Evolutionary conservation across 78 protist genomes (phyloP).

Genomic region (Emiliania huxleyi): DNA sequence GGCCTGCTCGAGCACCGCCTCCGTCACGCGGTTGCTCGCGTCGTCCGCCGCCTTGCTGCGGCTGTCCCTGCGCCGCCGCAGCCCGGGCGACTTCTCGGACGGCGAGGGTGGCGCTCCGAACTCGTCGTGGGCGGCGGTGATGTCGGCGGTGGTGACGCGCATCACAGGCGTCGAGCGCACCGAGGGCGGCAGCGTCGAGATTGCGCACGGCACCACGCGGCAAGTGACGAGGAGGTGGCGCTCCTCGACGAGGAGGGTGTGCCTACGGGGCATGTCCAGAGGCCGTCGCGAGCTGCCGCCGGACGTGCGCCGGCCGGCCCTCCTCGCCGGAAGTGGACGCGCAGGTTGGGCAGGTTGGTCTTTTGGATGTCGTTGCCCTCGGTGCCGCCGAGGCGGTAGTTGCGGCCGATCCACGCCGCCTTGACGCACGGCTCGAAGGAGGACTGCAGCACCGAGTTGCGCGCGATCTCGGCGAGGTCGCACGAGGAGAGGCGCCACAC

Average conservation of each 20-base stretch:
- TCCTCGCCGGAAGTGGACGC: constrained; percentile 19
- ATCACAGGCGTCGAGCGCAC: neutral
- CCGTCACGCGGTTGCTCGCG: no score
- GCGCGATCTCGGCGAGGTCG: constrained; percentile 96
- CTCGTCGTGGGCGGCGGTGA: neutral
- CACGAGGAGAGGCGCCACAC: constrained; percentile 78
- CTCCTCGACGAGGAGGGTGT: neutral
- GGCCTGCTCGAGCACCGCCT: no score
- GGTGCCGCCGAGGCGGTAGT: neutral
- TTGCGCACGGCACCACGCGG: neutral
- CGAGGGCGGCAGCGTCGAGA: neutral
- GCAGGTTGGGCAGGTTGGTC: constrained; percentile 43
- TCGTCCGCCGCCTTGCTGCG: no score
- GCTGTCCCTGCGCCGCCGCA: no score
- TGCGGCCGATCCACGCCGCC: neutral
- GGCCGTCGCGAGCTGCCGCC: no score
- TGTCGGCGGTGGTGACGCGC: neutral
- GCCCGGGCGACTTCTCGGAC: no score
- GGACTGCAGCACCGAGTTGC: constrained; percentile 75
- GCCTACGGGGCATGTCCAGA: no score
- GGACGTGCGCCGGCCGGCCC: no score
- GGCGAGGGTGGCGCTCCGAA: neutral
- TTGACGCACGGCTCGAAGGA: constrained; percentile 22
- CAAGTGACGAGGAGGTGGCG: neutral
- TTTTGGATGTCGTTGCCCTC: constrained; percentile 37